These are phyloP conservation scores for Rubus idaeus DNA, from an alignment of 306 rosid species.

Conservation along the genomic window DNA sequence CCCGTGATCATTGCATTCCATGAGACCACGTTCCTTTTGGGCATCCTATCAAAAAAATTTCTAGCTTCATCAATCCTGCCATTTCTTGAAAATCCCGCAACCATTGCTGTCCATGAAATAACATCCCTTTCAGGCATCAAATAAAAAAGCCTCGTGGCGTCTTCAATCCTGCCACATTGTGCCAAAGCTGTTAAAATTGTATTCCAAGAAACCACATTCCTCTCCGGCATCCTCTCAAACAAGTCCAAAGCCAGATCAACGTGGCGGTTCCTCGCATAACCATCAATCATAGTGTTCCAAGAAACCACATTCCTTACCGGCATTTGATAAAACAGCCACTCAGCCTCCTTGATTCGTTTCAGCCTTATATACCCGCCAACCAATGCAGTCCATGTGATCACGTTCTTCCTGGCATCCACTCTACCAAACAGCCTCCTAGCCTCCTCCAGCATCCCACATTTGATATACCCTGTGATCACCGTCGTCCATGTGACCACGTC, in stretches of 20 bases:
- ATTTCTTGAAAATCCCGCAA: slow-evolving; percentile 37
- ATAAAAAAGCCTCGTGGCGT: slow-evolving; percentile 37
- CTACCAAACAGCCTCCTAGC: slow-evolving; percentile 46
- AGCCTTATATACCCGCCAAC: slow-evolving; percentile 41
- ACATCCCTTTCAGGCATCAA: slow-evolving; percentile 46
- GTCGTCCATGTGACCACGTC: slow-evolving; percentile 51
- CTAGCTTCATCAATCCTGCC: slow-evolving; percentile 52
- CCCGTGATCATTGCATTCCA: slow-evolving; percentile 54
- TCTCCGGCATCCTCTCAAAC: slow-evolving; percentile 46
- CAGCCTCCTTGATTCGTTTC: slow-evolving; percentile 37
- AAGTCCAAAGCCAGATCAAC: slow-evolving; percentile 36
- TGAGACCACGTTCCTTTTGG: slow-evolving; percentile 40
- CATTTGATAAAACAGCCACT: slow-evolving; percentile 43
- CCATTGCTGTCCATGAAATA: slow-evolving; percentile 52
- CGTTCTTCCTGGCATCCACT: slow-evolving; percentile 44
- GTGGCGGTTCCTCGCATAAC: slow-evolving; percentile 31
- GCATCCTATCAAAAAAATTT: slow-evolving; percentile 42
- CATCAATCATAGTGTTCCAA: slow-evolving; percentile 60
- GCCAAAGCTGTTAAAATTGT: slow-evolving; percentile 36
- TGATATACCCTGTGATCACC: slow-evolving; percentile 40
- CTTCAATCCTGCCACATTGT: slow-evolving; percentile 34
- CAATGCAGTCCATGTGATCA: slow-evolving; percentile 54
- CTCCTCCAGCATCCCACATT: slow-evolving; percentile 41
- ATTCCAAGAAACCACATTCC: slow-evolving; percentile 55
- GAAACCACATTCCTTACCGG: slow-evolving; percentile 49